Conservation (phyloP, 2,329 filamentous ascomycete species). For the Aspergillus puulaauensis region DNA sequence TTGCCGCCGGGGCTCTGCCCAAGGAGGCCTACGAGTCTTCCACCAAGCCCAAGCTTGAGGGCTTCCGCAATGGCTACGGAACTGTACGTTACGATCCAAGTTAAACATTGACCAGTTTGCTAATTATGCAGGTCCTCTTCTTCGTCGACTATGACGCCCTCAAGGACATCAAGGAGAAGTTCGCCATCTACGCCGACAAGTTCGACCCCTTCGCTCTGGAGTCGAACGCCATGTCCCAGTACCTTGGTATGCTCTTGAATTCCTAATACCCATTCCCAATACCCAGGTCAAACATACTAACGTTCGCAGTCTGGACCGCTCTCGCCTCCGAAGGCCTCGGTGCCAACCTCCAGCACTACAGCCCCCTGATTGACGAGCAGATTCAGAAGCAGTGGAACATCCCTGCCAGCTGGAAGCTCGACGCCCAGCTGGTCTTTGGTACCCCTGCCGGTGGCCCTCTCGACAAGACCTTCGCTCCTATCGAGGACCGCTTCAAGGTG, state of each 20-base stretch:
- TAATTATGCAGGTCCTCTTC: slow-evolving; percentile 62
- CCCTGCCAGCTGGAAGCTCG: slow-evolving; percentile 70
- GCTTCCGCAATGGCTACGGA: slow-evolving; percentile 72
- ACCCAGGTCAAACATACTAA: slow-evolving; percentile 4
- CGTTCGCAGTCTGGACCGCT: slow-evolving; percentile 64
- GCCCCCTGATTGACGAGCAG: slow-evolving; percentile 75
- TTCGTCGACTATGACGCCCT: slow-evolving; percentile 72
- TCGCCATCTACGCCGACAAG: slow-evolving; percentile 72
- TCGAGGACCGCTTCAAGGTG: slow-evolving; percentile 36
- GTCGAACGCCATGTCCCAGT: slow-evolving; percentile 77
- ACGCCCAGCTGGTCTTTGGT: slow-evolving; percentile 83
- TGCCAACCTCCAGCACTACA: slow-evolving; percentile 90
- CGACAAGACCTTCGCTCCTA: slow-evolving; percentile 30
- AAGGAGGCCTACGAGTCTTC: slow-evolving; percentile 50
- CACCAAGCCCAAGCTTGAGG: slow-evolving; percentile 46
- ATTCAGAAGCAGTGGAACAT: slow-evolving; percentile 68
- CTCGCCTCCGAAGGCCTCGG: slow-evolving; percentile 81
- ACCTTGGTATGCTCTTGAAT: slow-evolving; percentile 40
- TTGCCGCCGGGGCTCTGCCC: slow-evolving; percentile 51
- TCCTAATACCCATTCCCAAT: not conserved
- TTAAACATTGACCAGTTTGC: not conserved
- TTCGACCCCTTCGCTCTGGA: slow-evolving; percentile 77
- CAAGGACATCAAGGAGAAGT: slow-evolving; percentile 59
- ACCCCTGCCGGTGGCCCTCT: slow-evolving; percentile 21
- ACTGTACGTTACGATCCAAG: slow-evolving; percentile 55